Conservation (phyloP, 148 eudicot genomes). For the Chenopodium album region DNA sequence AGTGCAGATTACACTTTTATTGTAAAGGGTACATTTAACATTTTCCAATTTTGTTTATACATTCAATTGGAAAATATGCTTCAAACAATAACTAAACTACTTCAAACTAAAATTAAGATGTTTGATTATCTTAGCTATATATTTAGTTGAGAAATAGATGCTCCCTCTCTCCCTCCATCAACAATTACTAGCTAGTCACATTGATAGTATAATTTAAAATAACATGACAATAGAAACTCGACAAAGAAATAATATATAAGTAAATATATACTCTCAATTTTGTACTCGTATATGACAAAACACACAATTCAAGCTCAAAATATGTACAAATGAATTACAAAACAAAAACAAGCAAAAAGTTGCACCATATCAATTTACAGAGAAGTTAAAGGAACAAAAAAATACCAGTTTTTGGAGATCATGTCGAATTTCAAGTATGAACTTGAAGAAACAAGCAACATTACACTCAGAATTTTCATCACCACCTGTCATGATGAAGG, state of each 20-base stretch:
- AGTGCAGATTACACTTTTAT: too few relatives aligned
- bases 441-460: slow-evolving; percentile 11
- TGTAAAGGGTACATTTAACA: not conserved
- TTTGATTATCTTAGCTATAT: too few relatives aligned
- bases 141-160: too few relatives aligned
- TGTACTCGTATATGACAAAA: not conserved
- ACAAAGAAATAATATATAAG: not conserved
- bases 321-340: not conserved
- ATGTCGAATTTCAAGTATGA: slow-evolving; percentile 3
- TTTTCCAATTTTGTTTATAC: too few relatives aligned
- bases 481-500: not conserved
- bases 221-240: not conserved
- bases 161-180: too few relatives aligned
- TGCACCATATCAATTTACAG: not conserved
- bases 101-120: too few relatives aligned
- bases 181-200: not conserved
- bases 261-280: too few relatives aligned
- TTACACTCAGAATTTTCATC: not conserved
- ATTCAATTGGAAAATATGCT: too few relatives aligned
- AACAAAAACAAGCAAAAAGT: not conserved
- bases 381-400: not conserved
- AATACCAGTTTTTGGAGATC: slow-evolving; percentile 3
- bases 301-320: not conserved
- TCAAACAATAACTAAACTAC: too few relatives aligned
- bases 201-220: not conserved